phyloP scores from a whole-genome alignment of 805 yeast genomes.

The Metschnikowia arizonensis region DNA sequence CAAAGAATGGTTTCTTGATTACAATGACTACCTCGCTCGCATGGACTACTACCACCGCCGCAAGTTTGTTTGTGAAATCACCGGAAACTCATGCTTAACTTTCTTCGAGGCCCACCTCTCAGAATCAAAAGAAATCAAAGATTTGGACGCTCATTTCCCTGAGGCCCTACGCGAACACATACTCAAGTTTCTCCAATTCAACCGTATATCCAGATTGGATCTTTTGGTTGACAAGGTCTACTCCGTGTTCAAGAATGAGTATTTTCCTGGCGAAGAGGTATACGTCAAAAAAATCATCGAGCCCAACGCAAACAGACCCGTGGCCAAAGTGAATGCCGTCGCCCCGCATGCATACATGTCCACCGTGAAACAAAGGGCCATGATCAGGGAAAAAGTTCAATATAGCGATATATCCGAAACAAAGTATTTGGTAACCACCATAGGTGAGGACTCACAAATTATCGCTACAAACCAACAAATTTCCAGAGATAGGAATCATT shows the following conservation, averaged over 20 bases:
- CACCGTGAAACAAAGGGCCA: conserved; percentile 44
- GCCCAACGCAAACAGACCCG: conserved; percentile 2
- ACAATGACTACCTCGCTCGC: conserved; percentile 69
- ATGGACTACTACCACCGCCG: conserved; percentile 68
- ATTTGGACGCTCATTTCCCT: conserved; percentile 80
- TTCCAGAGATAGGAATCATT: conserved; percentile 76
- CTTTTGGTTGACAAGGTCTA: conserved; percentile 85
- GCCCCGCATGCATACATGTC: conserved; percentile 14
- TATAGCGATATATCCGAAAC: conserved; percentile 50
- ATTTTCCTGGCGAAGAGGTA: conserved; percentile 87
- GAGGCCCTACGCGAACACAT: conserved; percentile 90
- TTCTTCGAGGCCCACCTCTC: conserved; percentile 83
- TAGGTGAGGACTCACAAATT: conserved; percentile 50
- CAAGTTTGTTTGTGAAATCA: conserved; percentile 91
- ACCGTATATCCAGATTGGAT: conserved; percentile 76
- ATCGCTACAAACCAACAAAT: conserved; percentile 72
- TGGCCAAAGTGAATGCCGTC: conserved; percentile 1
- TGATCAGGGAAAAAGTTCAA: conserved; percentile 82
- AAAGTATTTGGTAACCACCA: conserved; percentile 67
- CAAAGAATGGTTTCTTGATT: conserved; percentile 78
- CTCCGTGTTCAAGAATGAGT: conserved; percentile 69
- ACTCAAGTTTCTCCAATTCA: conserved; percentile 78
- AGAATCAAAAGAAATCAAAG: conserved; percentile 53
- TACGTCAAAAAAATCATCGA: conserved; percentile 40
- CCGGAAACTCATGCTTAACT: conserved; percentile 89